Conservation (phyloP, 306 rosid genomes). For the Abrus pulchellus region DNA sequence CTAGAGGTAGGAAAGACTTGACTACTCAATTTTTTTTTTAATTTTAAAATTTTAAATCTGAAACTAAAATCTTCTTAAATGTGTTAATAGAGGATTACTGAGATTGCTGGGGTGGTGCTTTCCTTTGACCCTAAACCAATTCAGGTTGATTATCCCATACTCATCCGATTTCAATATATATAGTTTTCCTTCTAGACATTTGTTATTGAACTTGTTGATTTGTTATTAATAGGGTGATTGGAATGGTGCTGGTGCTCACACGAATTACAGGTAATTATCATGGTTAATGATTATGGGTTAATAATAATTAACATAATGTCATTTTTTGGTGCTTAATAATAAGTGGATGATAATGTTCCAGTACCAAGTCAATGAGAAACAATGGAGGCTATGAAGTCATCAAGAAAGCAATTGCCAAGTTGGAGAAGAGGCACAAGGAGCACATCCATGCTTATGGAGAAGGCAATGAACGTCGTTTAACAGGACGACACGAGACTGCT, state of each 20-base stretch:
- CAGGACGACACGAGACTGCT: slow-evolving; percentile 87
- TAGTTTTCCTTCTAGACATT: neutral
- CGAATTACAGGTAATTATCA: slow-evolving; percentile 79
- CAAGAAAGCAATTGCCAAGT: slow-evolving; percentile 75
- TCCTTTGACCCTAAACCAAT: slow-evolving; percentile 95
- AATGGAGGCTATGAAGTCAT: slow-evolving; percentile 85
- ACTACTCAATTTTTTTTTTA: neutral
- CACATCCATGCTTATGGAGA: slow-evolving; percentile 94
- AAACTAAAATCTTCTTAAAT: neutral
- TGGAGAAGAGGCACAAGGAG: slow-evolving; percentile 80
- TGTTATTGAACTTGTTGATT: neutral
- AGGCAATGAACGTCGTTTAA: slow-evolving; percentile 93
- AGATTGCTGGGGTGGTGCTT: slow-evolving; percentile 81
- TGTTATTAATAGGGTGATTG: slow-evolving; percentile 74
- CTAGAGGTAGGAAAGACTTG: slow-evolving; percentile 71
- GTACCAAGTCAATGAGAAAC: slow-evolving; percentile 84
- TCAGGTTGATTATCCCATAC: slow-evolving; percentile 51
- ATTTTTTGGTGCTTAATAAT: neutral
- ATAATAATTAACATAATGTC: neutral
- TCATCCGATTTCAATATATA: neutral
- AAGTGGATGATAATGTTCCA: slow-evolving; percentile 43
- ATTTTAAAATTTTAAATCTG: too few relatives aligned
- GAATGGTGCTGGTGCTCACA: slow-evolving; percentile 99
- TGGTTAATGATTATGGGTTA: neutral
- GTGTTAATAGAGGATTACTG: slow-evolving; percentile 81